Percentiles rank a stretch among this genome's conserved stretches.
phyloP scores from a whole-genome alignment of 2,329 filamentous ascomycete species.

The Pseudogymnoascus destructans region DNA sequence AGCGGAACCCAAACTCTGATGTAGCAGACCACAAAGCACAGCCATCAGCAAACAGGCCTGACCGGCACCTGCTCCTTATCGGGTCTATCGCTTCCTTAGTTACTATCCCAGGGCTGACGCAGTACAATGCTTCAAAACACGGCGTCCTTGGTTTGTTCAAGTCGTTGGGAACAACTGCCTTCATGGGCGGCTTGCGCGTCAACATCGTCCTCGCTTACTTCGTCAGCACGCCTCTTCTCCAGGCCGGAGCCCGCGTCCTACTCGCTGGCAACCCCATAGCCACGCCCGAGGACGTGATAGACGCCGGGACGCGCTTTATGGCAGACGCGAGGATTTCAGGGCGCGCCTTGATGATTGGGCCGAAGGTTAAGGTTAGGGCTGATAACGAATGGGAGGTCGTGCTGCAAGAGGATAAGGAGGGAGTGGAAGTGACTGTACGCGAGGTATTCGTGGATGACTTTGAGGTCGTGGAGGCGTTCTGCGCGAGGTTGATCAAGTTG shows the following conservation, averaged over 20 bases:
- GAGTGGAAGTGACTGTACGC: constrained; percentile 37
- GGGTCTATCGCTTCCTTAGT: constrained; percentile 46
- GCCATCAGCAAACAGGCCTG: constrained; percentile 28
- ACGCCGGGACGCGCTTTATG: constrained; percentile 48
- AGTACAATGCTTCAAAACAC: constrained; percentile 53
- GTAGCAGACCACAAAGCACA: constrained; percentile 24
- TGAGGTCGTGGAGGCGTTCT: constrained; percentile 42
- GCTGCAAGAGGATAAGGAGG: constrained; percentile 13
- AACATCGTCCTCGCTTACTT: constrained; percentile 60
- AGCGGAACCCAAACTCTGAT: constrained; percentile 33
- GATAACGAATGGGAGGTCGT: constrained; percentile 27
- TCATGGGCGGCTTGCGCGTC: constrained; percentile 40
- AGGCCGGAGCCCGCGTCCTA: constrained; percentile 33
- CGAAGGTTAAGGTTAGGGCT: constrained; percentile 36
- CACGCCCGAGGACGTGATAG: constrained; percentile 44
- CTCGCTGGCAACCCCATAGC: constrained; percentile 44
- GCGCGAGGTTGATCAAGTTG: constrained; percentile 38
- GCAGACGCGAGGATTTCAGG: constrained; percentile 45
- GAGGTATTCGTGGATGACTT: constrained; percentile 49
- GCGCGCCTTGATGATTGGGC: constrained; percentile 43
- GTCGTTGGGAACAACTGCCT: constrained; percentile 38
- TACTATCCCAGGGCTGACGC: constrained; percentile 32
- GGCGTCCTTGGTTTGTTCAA: constrained; percentile 53
- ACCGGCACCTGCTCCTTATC: constrained; percentile 49
- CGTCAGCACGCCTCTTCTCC: constrained; percentile 46